Evolutionary conservation across 208 protist genomes (phyloP).

Genomic region (Trichomonas tenax): DNA sequence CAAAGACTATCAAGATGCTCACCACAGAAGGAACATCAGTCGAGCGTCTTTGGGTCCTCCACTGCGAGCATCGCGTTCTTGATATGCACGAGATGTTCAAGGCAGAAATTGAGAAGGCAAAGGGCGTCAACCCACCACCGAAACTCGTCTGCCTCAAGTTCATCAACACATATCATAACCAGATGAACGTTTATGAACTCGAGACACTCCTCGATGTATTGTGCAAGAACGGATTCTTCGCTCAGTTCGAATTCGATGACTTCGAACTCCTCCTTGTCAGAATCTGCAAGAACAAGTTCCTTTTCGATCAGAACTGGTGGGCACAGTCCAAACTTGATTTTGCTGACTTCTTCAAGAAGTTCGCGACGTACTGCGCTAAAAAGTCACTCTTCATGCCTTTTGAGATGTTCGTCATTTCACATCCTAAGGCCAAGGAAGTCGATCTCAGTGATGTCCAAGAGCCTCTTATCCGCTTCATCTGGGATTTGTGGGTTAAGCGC

Average conservation of each 20-base stretch:
- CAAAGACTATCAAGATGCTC: neutral
- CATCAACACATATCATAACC: neutral
- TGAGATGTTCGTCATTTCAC: neutral
- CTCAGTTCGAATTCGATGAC: neutral
- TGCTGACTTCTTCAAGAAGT: neutral
- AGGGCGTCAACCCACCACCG: neutral
- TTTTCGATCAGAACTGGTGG: neutral
- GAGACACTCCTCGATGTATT: constrained; percentile 8
- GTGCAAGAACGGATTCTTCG: neutral
- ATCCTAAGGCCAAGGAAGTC: neutral
- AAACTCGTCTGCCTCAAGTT: neutral
- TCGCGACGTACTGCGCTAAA: neutral
- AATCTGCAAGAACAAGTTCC: neutral
- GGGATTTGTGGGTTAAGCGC: neutral
- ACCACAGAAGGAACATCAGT: neutral
- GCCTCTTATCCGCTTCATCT: neutral
- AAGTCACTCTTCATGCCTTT: neutral
- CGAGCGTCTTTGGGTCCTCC: neutral
- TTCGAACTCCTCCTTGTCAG: neutral
- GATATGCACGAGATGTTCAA: neutral
- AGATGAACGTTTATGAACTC: neutral
- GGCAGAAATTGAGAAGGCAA: neutral
- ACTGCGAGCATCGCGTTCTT: neutral
- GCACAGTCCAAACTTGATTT: neutral
- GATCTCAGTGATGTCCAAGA: neutral